Evolutionary conservation across 768 basidiomycete genomes (phyloP), one percentile per base, ranked within the genome.

Genomic region (Russula sp.): DNA sequence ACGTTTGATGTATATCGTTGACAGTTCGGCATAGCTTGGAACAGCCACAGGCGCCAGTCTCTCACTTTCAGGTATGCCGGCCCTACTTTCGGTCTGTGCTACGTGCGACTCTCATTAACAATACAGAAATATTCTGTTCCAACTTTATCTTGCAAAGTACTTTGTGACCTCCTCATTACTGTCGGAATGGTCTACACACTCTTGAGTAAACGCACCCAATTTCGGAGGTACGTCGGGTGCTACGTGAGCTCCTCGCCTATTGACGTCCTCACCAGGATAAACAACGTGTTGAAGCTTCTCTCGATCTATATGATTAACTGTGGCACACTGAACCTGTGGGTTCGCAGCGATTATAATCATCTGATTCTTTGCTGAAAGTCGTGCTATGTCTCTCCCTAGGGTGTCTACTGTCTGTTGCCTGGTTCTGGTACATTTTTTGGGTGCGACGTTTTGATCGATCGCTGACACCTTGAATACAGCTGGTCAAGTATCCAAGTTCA

Each of bases 131-230:
- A 22, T 49, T 48, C n/a, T 20, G 8, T 57, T 18, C 31, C 57
- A 2, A 49, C 34, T 9, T 35, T 57, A 1, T 20, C 47, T 22
- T 57, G 57, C 34, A 48, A 57, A 6, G 35, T 49, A 11, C 13
- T 57, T 37, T 57, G 57, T 35, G 47, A 57, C 35, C 2, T 57
- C 32, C 14, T 57, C 22, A 49, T 57, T 4, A 48, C 57, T 11
- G 13, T 49, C n/a, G 57, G 57, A 57, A 57, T 57, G 57, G 45
- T 57, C 9, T 20, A 22, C 47, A 11, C 47, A 11, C 47, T 57
- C 22, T 57, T 39, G 44, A 22, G 47, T 39, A 57, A 49, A 1
- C 57, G 35, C 34, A 57, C 45, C 27, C 34, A 37, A 18, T 20
- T 57, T 49, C 39, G 14, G 47, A 57, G 22, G 57, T 57, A 22